Percentiles rank a stretch among this genome's conserved stretches.
Evolutionary conservation across 2,329 filamentous ascomycete genomes (phyloP).

Genomic region (Truncatella angustata): DNA sequence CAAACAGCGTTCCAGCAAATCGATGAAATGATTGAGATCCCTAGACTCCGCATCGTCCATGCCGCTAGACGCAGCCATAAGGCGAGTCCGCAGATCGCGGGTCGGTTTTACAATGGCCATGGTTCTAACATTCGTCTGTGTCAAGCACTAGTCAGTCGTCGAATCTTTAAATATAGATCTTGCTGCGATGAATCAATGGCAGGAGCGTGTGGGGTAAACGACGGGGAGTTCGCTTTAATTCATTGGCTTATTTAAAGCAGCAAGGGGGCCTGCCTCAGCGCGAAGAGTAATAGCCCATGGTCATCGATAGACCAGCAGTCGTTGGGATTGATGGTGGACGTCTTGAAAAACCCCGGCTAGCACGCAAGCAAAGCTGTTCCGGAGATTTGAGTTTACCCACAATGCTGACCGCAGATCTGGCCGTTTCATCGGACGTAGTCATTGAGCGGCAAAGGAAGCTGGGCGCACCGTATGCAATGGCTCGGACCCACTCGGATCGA

Average conservation of each 20-base stretch:
- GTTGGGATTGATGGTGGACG: no score
- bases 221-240: no score
- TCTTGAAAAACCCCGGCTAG: no score
- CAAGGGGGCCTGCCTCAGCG: no score
- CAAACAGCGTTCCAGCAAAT: conserved; percentile 85
- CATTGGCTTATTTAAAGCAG: no score
- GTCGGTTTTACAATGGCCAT: conserved; percentile 72
- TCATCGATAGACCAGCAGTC: no score
- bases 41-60: conserved; percentile 72
- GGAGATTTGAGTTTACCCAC: no score
- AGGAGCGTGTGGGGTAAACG: no score
- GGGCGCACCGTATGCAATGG: conserved; percentile 13
- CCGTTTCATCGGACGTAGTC: conserved; percentile 8
- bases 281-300: no score
- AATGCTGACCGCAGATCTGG: conserved; percentile 6
- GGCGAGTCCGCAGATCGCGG: conserved; percentile 76
- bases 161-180: conserved; percentile 2
- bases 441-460: conserved; percentile 10
- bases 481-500: conserved; percentile 14
- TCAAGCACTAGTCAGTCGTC: conserved; percentile 7
- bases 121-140: conserved; percentile 64
- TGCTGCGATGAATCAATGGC: no score
- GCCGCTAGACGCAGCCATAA: conserved; percentile 71
- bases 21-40: conserved; percentile 80
- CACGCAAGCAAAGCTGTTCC: no score